Base-by-base conservation (phyloP, 352 stramenopile genomes). In the Saprolegnia diclina region DNA sequence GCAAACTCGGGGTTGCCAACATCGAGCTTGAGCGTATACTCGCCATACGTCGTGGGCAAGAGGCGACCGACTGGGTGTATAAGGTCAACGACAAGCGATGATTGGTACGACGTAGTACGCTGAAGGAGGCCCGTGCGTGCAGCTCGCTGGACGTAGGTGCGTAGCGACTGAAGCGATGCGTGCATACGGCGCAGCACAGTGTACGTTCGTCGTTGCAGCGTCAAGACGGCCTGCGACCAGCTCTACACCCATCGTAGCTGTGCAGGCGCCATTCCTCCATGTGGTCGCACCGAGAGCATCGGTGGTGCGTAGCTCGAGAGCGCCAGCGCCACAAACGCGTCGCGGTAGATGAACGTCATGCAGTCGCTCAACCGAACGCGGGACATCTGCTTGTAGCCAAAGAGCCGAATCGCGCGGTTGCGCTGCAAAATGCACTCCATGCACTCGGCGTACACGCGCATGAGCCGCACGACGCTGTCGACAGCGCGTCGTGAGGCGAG, bases 11-110 rank as follows among this genome's bases (percentile, higher is more conserved):
- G 24, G 5, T 76, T 75, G 19, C 83, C 83, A 22, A 90, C 71
- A 29, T 91, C 80, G 4, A 90, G 11, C 71, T 89, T 89, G 21
- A 91, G 24, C 24, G 85, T 67, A 56, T 91, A 88, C 22, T 91
- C 81, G 4, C 81, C 81, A 2, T 75, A 59, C 24, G 52, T 59
- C 13, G 52, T 13, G 11, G 52, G 52, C 35, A 59, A 24, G 11
- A 59, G 35, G 11, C 52, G 24, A 2, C 13, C 52, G 35, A 40
- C 52, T 59, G 11, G 19, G 35, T 40, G 1, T 59, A 19, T 42
- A 59, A 18, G 52, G 11, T 52, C 18, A n/a, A n/a, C 52, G 11
- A 35, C 3, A 59, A 42, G 11, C 13, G 24, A 11, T 16, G 11
- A n/a, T 10, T 59, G 4, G 44, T 22, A 22, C 44, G 7, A 21